Evolutionary conservation across 306 rosid genomes (phyloP), one percentile per base, ranked within the genome.

Genomic region (Rosa multiflora): DNA sequence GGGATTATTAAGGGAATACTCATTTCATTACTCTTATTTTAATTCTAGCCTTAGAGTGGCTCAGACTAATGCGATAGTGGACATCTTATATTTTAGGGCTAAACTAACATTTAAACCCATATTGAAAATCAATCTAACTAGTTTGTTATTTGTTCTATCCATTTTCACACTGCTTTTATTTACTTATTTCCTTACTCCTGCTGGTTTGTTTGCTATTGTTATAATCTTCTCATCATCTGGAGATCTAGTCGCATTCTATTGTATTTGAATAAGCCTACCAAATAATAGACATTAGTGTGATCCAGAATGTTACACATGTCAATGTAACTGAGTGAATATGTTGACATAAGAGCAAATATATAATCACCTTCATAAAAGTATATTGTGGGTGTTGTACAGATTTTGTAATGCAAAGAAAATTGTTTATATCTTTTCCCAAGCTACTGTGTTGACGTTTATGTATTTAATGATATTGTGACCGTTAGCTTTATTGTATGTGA

Each of bases 31-130:
- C 3, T 62, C 42, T n/a, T 29, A 43, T 18, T 59, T 67, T 32
- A n/a, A 23, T 26, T 13, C 47, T 26, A 62, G 59, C 43, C 29
- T 75, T 23, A 70, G 69, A 59, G 53, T 43, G 70, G 78, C 43
- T 23, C 70, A 74, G 51, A 20, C 1, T 56, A 56, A 21, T 58
- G 10, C 3, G 1, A 43, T 59, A 2, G 8, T 44, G 56, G 42
- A 8, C 10, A 1, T 4, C 18, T 13, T 15, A 10, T 74, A 64
- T 4, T 2, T 64, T 13, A 64, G 2, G 8, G 70, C 44, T 35
- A 1, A 42, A 18, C 4, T 49, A 64, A 51, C 40, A 23, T 72
- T 47, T 2, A 8, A 62, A 37, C 56, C n/a, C n/a, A n/a, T n/a
- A n/a, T 47, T 20, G 56, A 58, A 46, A 43, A 71, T 70, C 6